Evolutionary conservation across 2,329 filamentous ascomycete genomes (phyloP).

Genomic region (Penicillium hesseltinei): DNA sequence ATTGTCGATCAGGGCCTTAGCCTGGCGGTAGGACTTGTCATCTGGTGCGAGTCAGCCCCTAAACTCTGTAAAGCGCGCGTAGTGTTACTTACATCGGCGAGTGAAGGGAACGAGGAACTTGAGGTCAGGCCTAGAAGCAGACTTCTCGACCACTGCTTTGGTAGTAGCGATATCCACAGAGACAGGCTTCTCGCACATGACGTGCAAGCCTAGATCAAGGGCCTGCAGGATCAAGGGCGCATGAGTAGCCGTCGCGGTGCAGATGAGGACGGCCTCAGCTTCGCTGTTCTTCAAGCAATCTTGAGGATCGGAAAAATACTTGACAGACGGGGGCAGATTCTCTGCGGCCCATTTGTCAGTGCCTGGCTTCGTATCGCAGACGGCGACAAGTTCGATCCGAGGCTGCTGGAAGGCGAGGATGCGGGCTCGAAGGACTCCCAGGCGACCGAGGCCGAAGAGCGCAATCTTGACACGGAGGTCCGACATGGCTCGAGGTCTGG

Average conservation of each 20-base stretch:
- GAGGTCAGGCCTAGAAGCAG: slow-evolving; percentile 14
- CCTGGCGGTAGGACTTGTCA: slow-evolving; percentile 14
- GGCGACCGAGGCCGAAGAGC: slow-evolving; percentile 15
- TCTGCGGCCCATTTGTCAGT: slow-evolving; percentile 32
- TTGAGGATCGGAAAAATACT: slow-evolving; percentile 15
- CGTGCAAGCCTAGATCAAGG: slow-evolving; percentile 13
- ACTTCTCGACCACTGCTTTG: slow-evolving; percentile 14
- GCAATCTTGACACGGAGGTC: slow-evolving; percentile 12
- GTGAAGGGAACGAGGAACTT: slow-evolving; percentile 18
- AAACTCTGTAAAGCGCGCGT: neutral
- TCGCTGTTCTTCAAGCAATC: slow-evolving; percentile 15
- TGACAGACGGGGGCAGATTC: slow-evolving; percentile 21
- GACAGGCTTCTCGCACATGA: slow-evolving; percentile 18
- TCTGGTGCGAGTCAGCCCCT: slow-evolving; percentile 4
- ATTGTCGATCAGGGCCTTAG: slow-evolving; percentile 13
- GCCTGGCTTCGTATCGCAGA: slow-evolving; percentile 35
- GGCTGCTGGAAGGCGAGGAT: slow-evolving; percentile 38
- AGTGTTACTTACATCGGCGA: slow-evolving; percentile 14
- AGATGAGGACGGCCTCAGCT: slow-evolving; percentile 15
- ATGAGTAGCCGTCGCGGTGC: slow-evolving; percentile 16
- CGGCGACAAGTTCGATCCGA: slow-evolving; percentile 36
- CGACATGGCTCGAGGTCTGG: slow-evolving; percentile 5
- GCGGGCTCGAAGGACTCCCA: slow-evolving; percentile 28
- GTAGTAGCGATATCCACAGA: slow-evolving; percentile 18
- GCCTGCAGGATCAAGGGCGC: slow-evolving; percentile 16